Evolutionary conservation across 805 yeast genomes (phyloP), one percentile per base, ranked within the genome.

Genomic region (Kockiozyma suomiensis): DNA sequence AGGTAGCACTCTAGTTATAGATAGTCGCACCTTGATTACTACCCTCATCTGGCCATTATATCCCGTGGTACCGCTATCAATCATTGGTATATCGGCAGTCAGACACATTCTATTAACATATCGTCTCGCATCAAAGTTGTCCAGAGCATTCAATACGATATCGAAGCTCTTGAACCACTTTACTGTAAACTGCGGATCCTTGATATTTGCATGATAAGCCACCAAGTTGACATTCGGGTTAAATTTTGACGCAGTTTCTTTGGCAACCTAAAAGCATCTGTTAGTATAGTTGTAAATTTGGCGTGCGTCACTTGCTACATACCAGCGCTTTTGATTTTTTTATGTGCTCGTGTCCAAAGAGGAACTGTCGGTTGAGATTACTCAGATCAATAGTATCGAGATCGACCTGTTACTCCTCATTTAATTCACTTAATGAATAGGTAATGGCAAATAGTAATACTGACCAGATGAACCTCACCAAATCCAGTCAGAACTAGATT

Each of bases 21-120:
- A n/a, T n/a, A n/a, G n/a, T n/a, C n/a, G 12, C 45, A 54, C 61
- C 58, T 59, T 59, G 63, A 83, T 80, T 58, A 94, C 93, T 1
- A 97, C 97, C 70, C 90, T 97, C 35, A 89, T 88, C 72, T 94
- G 97, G 23, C 99, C 99, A 64, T 85, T 86, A 65, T 86, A 88
- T 1, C 99, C 99, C 0, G 97, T 88, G 0, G 98, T 92, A 8
- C 99, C 99, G 56, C 90, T 84, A 73, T 94, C 99, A 81, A 94
- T 84, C 52, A 93, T 79, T 0, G 96, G 96, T 28, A 81, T 86
- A 28, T 81, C 77, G 19, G 89, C 76, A 61, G 88, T 87, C 13
- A 93, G 79, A 8, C 93, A 86, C 75, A 93, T 84, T 59, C 83
- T 82, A 71, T 94, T 94, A 52, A 96, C 97, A 72, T 91, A 88